Percentiles rank a stretch among this genome's conserved stretches.
Conservation (phyloP, 257 asterid species). For the Fraxinus cuspidata region DNA sequence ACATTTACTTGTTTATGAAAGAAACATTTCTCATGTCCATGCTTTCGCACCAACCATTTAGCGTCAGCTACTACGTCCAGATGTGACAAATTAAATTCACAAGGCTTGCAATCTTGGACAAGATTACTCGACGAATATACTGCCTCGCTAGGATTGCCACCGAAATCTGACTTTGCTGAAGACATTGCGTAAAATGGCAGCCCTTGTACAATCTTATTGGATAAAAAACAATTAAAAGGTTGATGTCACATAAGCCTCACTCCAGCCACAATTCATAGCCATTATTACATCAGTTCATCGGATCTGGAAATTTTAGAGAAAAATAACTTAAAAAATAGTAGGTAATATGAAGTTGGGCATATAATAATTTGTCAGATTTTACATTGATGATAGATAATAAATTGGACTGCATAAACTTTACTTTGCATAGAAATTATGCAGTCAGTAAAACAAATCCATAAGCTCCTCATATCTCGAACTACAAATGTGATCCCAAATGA, state of each 20-base stretch:
- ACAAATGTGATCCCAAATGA: neutral
- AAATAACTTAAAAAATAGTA: slow-evolving; percentile 8
- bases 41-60: slow-evolving; percentile 35
- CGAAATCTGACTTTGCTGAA: slow-evolving; percentile 34
- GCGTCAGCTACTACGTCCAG: slow-evolving; percentile 25
- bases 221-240: slow-evolving; percentile 2
- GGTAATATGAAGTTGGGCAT: neutral
- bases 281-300: slow-evolving; percentile 10
- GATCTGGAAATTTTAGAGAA: slow-evolving; percentile 14
- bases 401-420: neutral
- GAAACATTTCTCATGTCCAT: slow-evolving; percentile 30
- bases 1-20: slow-evolving; percentile 28
- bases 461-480: neutral
- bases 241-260: slow-evolving; percentile 15
- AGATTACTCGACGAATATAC: slow-evolving; percentile 34
- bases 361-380: slow-evolving; percentile 10
- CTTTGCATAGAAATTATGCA: neutral
- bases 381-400: slow-evolving; percentile 1
- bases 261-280: slow-evolving; percentile 14
- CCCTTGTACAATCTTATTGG: slow-evolving; percentile 7
- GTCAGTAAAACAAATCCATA: neutral
- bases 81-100: slow-evolving; percentile 33
- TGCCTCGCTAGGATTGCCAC: slow-evolving; percentile 41
- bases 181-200: slow-evolving; percentile 44
- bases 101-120: slow-evolving; percentile 28